Evolutionary conservation across 1,284 basidiomycete species (phyloP), one percentile per base, ranked within the genome.

Genomic region (Trametes sp.): DNA sequence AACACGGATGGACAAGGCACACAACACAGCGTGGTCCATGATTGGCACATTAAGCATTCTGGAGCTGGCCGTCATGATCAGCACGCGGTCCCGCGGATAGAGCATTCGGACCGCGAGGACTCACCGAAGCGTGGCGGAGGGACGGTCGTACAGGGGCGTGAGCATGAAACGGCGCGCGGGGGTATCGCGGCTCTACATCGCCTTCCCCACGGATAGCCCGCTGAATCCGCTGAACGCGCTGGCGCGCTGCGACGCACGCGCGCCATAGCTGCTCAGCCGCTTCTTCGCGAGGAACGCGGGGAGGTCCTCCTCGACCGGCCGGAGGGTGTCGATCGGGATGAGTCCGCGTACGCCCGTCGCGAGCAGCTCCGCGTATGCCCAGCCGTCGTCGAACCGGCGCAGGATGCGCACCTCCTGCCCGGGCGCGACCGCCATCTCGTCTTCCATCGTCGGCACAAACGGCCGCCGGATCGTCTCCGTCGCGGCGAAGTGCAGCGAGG

Each of bases 301-400:
- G 19, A 86, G 70, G n/a, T 80, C 77, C 69, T 86, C 77, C 19
- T 80, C 78, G 33, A 73, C 69, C 33, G 78, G 77, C 28, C 84
- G 75, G 67, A 90, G 75, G 70, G 87, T 90, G 68, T 89, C 87
- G 29, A 89, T 76, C 2, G 88, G 89, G 48, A 90, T 87, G 44
- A 84, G 68, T 1, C 82, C 82, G 42, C 67, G 66, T 51, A 54
- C 45, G 33, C 68, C 67, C 45, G 81, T 66, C 0, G 77, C 78
- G 6, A 74, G 68, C 51, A 71, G 60, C 53, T 69, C 65, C 45
- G 80, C 65, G 67, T 80, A 83, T 72, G 86, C 83, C 90, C 89
- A 92, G 0, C 89, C 89, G 70, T 91, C 89, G 65, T 89, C 85
- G 72, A 84, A 92, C 14, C 82, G 70, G 51, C 77, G 76, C 21